Evolutionary conservation across 1,284 basidiomycete genomes (phyloP).

Genomic region (Sporisorium iseilematis-ciliati): DNA sequence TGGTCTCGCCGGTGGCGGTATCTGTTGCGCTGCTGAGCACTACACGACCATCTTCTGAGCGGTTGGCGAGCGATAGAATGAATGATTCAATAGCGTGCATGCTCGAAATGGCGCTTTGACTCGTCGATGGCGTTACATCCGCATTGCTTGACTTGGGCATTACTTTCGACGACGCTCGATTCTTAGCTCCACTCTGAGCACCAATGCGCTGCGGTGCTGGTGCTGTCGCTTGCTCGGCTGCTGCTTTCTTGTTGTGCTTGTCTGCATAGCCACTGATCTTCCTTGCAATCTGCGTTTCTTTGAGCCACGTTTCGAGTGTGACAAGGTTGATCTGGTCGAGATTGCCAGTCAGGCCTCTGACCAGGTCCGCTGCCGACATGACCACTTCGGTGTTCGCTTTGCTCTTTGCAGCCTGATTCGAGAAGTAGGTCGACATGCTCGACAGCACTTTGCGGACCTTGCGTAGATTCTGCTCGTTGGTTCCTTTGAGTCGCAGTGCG

Average conservation of each 20-base stretch:
- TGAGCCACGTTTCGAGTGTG: constrained; percentile 85
- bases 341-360: constrained; percentile 79
- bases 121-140: not conserved
- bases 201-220: constrained; percentile 1
- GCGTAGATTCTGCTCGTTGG: constrained; percentile 83
- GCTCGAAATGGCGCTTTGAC: constrained; percentile 75
- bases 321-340: constrained; percentile 77
- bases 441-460: constrained; percentile 73
- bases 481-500: constrained; percentile 78
- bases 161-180: not conserved
- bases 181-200: constrained; percentile 2
- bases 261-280: constrained; percentile 83
- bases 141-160: not conserved
- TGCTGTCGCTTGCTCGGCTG: constrained; percentile 70
- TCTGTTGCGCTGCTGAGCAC: constrained; percentile 16
- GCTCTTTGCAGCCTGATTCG: constrained; percentile 10
- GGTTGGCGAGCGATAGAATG: constrained; percentile 82
- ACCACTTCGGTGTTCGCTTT: constrained; percentile 65
- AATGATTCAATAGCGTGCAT: constrained; percentile 87
- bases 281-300: constrained; percentile 81
- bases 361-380: constrained; percentile 76
- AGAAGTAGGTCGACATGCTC: constrained; percentile 42
- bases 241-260: constrained; percentile 75
- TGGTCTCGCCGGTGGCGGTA: constrained; percentile 2
- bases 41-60: constrained; percentile 78